These are phyloP conservation scores for Trichoderma brevicompactum DNA, from an alignment of 2,329 filamentous ascomycete genomes.

Conservation along the genomic window DNA sequence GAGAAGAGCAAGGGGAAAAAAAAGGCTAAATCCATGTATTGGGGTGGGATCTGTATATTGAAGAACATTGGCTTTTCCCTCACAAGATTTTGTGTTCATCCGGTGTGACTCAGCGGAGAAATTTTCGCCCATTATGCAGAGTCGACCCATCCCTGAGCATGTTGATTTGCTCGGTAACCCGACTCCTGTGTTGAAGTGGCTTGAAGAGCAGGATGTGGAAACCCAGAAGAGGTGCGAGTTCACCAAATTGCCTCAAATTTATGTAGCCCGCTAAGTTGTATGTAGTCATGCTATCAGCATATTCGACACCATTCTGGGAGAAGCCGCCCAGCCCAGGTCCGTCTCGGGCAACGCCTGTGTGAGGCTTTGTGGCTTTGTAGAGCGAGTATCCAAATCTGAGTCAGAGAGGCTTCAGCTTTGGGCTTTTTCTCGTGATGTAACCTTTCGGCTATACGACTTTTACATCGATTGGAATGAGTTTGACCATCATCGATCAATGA, in stretches of 20 bases:
- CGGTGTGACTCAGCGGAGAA: slow-evolving; percentile 29
- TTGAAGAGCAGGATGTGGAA: slow-evolving; percentile 46
- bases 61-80: not conserved
- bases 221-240: slow-evolving; percentile 45
- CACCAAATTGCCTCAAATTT: slow-evolving; percentile 12
- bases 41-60: not conserved
- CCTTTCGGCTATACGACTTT: slow-evolving; percentile 60
- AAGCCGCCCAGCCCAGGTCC: slow-evolving; percentile 58
- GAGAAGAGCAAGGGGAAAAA: not conserved
- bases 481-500: slow-evolving; percentile 67
- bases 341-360: slow-evolving; percentile 60
- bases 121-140: slow-evolving; percentile 30
- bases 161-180: slow-evolving; percentile 45
- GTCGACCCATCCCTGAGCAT: slow-evolving; percentile 36
- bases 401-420: slow-evolving; percentile 50
- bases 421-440: slow-evolving; percentile 56
- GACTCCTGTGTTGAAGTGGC: slow-evolving; percentile 47
- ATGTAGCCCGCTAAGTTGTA: slow-evolving; percentile 24
- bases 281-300: slow-evolving; percentile 45
- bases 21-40: not conserved
- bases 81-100: not conserved
- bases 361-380: slow-evolving; percentile 65
- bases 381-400: slow-evolving; percentile 59
- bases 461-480: slow-evolving; percentile 71
- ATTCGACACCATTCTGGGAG: slow-evolving; percentile 53